A percentile compares a stretch with the other conserved stretches of the same genome.
Evolutionary conservation across 1,284 basidiomycete genomes (phyloP).

Genomic region (Apiotrichum akiyoshidainum): DNA sequence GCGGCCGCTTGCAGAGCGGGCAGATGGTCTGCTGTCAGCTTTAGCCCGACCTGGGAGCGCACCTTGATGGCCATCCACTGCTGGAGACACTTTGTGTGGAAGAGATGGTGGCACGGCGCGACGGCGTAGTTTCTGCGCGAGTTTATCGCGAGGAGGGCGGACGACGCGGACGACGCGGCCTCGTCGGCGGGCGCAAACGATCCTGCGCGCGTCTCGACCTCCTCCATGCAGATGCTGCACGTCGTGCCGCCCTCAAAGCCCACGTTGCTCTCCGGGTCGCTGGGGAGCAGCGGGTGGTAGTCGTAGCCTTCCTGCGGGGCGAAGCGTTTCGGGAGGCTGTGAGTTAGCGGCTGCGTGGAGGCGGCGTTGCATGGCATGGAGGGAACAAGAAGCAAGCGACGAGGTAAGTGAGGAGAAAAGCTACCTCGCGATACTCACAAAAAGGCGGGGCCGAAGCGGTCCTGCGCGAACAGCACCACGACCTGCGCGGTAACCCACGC

Average conservation of each 20-base stretch:
- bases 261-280: conserved; percentile 60
- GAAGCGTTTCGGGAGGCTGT: conserved; percentile 40
- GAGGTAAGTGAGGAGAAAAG: too few relatives aligned
- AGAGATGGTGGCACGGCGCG: conserved; percentile 83
- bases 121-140: conserved; percentile 71
- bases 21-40: conserved; percentile 66
- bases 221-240: conserved; percentile 88
- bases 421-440: conserved; percentile 54
- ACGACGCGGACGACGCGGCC: conserved; percentile 6
- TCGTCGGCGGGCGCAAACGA: conserved; percentile 31
- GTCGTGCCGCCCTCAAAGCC: conserved; percentile 66
- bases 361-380: too few relatives aligned
- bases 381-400: too few relatives aligned
- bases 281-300: conserved; percentile 73
- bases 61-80: conserved; percentile 89
- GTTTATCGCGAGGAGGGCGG: conserved; percentile 42
- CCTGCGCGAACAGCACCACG: conserved; percentile 66
- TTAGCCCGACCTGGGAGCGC: neutral
- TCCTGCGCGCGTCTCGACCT: conserved; percentile 61
- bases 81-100: conserved; percentile 78
- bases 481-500: conserved; percentile 65
- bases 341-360: neutral
- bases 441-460: conserved; percentile 72
- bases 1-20: conserved; percentile 74
- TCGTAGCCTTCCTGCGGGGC: conserved; percentile 66